Evolutionary conservation across 805 yeast genomes (phyloP), one percentile per base, ranked within the genome.

Genomic region (Candida namnaoensis): DNA sequence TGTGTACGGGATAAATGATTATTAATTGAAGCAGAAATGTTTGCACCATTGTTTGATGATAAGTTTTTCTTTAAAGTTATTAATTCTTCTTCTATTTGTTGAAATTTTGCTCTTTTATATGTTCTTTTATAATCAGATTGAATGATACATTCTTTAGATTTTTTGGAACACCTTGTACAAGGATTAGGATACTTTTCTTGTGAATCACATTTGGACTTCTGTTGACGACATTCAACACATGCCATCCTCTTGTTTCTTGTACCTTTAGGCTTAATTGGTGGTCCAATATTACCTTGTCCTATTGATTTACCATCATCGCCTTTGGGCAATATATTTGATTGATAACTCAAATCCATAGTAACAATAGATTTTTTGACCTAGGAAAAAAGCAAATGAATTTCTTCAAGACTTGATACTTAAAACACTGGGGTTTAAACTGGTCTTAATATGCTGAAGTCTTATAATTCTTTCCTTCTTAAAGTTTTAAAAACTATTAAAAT

Each of bases 161-260:
- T 77, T 57, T 82, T 84, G 9, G 65, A 55, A 59, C 99, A 93
- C 46, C 96, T 69, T 0, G 91, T 68, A 53, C 99, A 93, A 2
- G 96, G 85, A 8, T 68, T 68, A 0, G 96, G 96, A 30, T 79
- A 75, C 39, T 68, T 70, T 44, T 78, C 88, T 48, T 71, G 76
- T 11, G 96, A 95, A 62, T 90, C 95, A 64, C 97, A 90, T 53
- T 80, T 77, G 32, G 88, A 82, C 62, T 93, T 93, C 59, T 91
- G 99, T 61, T 93, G 98, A 12, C 98, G 76, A 58, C 99, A 93
- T 54, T 91, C 96, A 1, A 87, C 88, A 66, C 99, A 93, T 0
- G 98, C 98, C 57, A 88, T 77, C 42, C 78, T 70, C 57, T 80
- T 82, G 11, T 59, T 49, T 11, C 33, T 12, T 30, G 7, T 26